Base-by-base conservation (phyloP, 2,329 filamentous ascomycete genomes). In the Aureobasidium uvarum region DNA sequence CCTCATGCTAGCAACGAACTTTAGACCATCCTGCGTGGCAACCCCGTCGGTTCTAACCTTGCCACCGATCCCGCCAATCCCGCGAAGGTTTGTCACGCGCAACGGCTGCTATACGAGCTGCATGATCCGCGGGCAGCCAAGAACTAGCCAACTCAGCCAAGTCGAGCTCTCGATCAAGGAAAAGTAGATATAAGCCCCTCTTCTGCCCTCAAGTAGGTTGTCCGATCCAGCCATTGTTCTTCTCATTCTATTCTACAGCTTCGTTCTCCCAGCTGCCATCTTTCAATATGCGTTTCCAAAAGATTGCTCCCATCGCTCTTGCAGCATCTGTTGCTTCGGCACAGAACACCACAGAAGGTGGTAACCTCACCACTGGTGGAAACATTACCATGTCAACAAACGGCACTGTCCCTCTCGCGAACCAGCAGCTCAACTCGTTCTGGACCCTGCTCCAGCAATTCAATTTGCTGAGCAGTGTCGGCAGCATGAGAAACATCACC, bases 401-500 rank as follows among this genome's bases (percentile, higher is more conserved):
- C 45, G 45, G 54, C 31, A 56, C 54, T 10, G 41, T 50, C 3
- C 64, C 64, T 8, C 33, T 56, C 16, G 46, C 50, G 2, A 65
- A 65, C 25, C 11, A 41, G 31, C 62, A 65, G 52, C 41, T 65
- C 36, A 64, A 43, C n/a, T 54, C 60, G 13, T 64, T 64, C 50
- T 64, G 50, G 48, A 55, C 48, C 14, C 36, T 64, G 18, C 60
- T 64, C 7, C 38, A 54, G 38, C 36, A 45, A 8, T 64, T 54
- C 50, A 38, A 41, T 10, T 33, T 65, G 36, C 8, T 66, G 20
- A 45, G 23, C 7, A 20, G n/a, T 18, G 13, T 54, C 38, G 33
- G 41, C 41, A 70, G 69, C 31, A 74, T 79, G 4, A 69, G 71
- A 16, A 85, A 87, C 71, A 77, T 87, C 66, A 88, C 86, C 7